Evolutionary conservation across 139 green algal genomes (phyloP), one percentile per base, ranked within the genome.

Genomic region (Tetradesmus obliquus): DNA sequence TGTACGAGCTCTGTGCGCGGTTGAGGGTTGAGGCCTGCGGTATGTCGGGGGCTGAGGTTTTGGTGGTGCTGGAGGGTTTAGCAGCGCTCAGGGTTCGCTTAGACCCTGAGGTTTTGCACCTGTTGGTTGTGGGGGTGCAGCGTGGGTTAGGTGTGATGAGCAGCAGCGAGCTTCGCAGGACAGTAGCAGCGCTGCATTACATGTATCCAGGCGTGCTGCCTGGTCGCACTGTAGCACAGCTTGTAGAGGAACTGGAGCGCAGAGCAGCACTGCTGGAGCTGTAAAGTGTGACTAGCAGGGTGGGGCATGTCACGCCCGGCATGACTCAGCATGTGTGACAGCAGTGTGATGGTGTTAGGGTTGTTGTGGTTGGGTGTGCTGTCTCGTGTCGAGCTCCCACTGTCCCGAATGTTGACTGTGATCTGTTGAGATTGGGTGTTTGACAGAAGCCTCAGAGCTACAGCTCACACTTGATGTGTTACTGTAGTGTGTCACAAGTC

Each of bases 81-180:
- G 60, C 86, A 74, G 71, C n/a, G 0, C 8, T 83, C 4, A 71
- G 22, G 32, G 17, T 89, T 22, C 55, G 24, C 53, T 45, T 84
- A 10, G 71, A 90, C 20, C 86, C 84, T 51, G 84, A 89, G 62
- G 84, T 89, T 51, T 89, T 89, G 84, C 84, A 82, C 8, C 1
- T 81, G 45, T 66, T 89, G 66, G 84, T 84, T 53, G 20, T 84
- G 69, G 53, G 54, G 5, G 53, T 84, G 13, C 55, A 90, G 69
- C 69, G 71, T 1, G 62, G 20, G 5, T 22, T 90, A 13, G 53
- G 53, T 24, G 32, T 55, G 17, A n/a, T 83, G 53, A 5, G 8
- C 5, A 19, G 17, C 13, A 13, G 10, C 22, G 71, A 84, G 3
- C 15, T 90, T 60, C 9, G 9, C 10, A 20, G 71, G 20, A 2